Evolutionary conservation across 192 early-diverging fungal genomes (phyloP), one percentile per base, ranked within the genome.

Genomic region (Diversispora eburnea): DNA sequence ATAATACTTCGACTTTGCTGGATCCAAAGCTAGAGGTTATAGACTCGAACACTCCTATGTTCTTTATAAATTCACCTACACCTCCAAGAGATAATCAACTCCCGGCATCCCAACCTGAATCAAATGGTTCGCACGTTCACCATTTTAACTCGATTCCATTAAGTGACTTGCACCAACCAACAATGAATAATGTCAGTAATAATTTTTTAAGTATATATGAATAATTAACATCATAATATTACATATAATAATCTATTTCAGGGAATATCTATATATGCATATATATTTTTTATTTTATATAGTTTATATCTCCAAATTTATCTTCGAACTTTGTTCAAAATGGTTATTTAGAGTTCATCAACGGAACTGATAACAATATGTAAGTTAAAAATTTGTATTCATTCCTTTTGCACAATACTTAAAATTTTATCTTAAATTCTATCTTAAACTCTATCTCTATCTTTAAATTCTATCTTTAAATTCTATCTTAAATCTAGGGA

Each of bases 1-100:
- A 62, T 49, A 68, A 39, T 39, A 46, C 67, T 39, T 22, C 47
- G 15, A 68, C 67, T 41, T 54, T 68, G 22, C 48, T 68, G 48
- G 67, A 68, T 68, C 67, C 67, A 68, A 68, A 68, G 17, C 67
- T 68, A 68, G 67, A 68, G 22, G 67, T 68, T 19, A 4, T 68
- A 39, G 67, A 68, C 7, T 54, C 47, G 25, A 54, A 68, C 48
- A 68, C 47, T 39, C 49, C 67, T 25, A 8, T 68, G 4, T 68
- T 68, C 20, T 68, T 68, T 54, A 63, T 33, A 43, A 51, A 46
- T 33, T 22, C 48, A 45, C 49, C 67, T 33, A 68, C 67, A 9
- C 67, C 67, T 10, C 49, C 47, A 13, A 20, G 51, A 39, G 67
- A 68, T 5, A 8, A 52, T 6, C 67, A 68, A 49, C 47, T 20